Base-by-base conservation (phyloP, 2,329 filamentous ascomycete species). In the Phyllosticta citriasiana region DNA sequence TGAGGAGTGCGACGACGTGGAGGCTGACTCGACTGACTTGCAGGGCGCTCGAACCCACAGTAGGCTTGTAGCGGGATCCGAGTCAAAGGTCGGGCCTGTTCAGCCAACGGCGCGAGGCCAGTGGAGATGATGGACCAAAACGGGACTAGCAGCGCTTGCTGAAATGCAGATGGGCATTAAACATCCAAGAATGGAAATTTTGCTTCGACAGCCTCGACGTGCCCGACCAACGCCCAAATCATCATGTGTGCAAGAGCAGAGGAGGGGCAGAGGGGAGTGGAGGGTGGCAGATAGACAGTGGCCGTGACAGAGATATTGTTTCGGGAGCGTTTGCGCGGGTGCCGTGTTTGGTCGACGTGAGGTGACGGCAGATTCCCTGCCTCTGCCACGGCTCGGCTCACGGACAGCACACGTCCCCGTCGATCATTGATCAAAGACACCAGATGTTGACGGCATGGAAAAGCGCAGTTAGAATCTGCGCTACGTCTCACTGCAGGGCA, bases 21-120 rank as follows among this genome's bases (percentile, higher is more conserved):
- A 33, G 56, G 55, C 56, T 62, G 54, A 61, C 59, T 27, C n/a
- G 7, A 59, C 16, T 30, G 27, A 30, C 9, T 8, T 53, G 3
- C 54, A 62, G 60, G 60, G 60, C 60, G 60, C 52, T 52, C 55
- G 55, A 58, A 35, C 35, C 40, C 53, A n/a, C 58, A 60, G 53
- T 60, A 26, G 55, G 30, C 10, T 4, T 33, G 57, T 40, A 14
- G 25, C 30, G 33, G 35, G 30, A 52, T 52, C 12, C 40, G 40
- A 47, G 40, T 47, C 40, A 47, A n/a, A 14, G 40, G 40, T 47
- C 40, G 14, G 40, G 2, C 35, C 35, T 14, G 35, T 16, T 12
- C 35, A 47, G 14, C 40, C 40, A 47, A 47, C 40, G 40, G 40
- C 40, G 40, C n/a, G 40, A 47, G 14, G 40, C 40, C 40, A 19